Base-by-base conservation (phyloP, 1,284 basidiomycete genomes). In the Entoloma clypeatum region DNA sequence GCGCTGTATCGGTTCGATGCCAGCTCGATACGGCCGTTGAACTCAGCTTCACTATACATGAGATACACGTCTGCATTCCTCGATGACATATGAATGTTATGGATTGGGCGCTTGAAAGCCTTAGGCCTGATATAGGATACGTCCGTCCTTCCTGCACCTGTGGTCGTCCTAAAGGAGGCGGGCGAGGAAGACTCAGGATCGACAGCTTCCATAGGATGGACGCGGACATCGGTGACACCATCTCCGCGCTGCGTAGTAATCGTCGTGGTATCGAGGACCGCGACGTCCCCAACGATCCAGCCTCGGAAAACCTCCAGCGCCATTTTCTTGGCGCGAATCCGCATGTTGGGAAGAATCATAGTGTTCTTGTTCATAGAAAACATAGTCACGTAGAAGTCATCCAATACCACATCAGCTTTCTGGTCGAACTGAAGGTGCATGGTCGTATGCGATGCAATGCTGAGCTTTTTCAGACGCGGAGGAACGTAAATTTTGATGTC, bases 241-340 rank as follows among this genome's bases (percentile, higher is more conserved):
- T 72, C 65, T 11, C 76, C 75, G 24, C 68, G 65, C 57, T 74
- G 71, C 1, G 75, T 79, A 10, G 54, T 58, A 45, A 81, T 60
- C 11, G 52, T 53, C 3, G 72, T 67, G 43, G 55, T 58, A 23
- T 70, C 61, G 17, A 64, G 61, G 47, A 78, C 57, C 11, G 71
- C 59, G 29, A 72, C 66, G 36, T 75, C 70, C 16, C 79, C 78
- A n/a, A 76, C 73, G 39, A 80, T 68, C 71, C 74, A 80, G n/a
- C 77, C 78, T 33, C 69, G 61, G 48, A 55, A 66, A 5, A 75
- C 58, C 48, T 74, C 69, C 19, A 79, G 55, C n/a, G 52, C 41
- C 42, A 72, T 47, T n/a, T 58, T 47, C 16, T 64, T 58, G 2
- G 72, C 63, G 17, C 59, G 62, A 37, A 79, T 49, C 43, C 63